These are phyloP conservation scores for Trichoderma guizhouense DNA, from an alignment of 2,329 filamentous ascomycete genomes.

Conservation along the genomic window DNA sequence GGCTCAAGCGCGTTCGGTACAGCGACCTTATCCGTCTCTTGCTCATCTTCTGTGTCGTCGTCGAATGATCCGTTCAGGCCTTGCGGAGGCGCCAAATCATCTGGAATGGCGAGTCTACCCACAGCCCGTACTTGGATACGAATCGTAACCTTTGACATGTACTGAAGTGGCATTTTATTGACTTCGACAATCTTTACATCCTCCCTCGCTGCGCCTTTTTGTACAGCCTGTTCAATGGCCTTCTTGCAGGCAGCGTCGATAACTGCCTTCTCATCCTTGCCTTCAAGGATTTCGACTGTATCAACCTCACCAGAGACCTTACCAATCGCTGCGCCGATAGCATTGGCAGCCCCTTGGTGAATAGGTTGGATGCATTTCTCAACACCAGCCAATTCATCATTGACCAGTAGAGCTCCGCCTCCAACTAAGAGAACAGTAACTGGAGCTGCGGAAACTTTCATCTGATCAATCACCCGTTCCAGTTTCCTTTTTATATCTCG, in stretches of 20 bases:
- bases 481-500: constrained; percentile 44
- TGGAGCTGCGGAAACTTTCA: constrained; percentile 53
- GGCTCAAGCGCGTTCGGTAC: constrained; percentile 30
- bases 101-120: constrained; percentile 31
- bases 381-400: constrained; percentile 47
- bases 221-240: constrained; percentile 31
- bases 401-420: constrained; percentile 53
- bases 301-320: constrained; percentile 53
- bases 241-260: constrained; percentile 39
- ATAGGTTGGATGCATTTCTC: constrained; percentile 49
- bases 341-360: constrained; percentile 55
- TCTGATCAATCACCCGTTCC: constrained; percentile 51
- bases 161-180: constrained; percentile 41
- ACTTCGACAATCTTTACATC: constrained; percentile 45
- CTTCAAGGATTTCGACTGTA: constrained; percentile 45
- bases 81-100: constrained; percentile 23
- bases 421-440: constrained; percentile 55
- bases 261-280: constrained; percentile 35
- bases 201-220: constrained; percentile 30
- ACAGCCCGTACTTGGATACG: constrained; percentile 35
- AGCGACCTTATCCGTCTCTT: constrained; percentile 27
- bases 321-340: constrained; percentile 58
- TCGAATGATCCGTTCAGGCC: too few species aligned
- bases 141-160: constrained; percentile 35
- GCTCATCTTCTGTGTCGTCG: constrained; percentile 14